Percentiles rank a stretch among this genome's conserved stretches.
Evolutionary conservation across 495 filamentous ascomycete species (phyloP).

Genomic region (Bathelium albidoporum): DNA sequence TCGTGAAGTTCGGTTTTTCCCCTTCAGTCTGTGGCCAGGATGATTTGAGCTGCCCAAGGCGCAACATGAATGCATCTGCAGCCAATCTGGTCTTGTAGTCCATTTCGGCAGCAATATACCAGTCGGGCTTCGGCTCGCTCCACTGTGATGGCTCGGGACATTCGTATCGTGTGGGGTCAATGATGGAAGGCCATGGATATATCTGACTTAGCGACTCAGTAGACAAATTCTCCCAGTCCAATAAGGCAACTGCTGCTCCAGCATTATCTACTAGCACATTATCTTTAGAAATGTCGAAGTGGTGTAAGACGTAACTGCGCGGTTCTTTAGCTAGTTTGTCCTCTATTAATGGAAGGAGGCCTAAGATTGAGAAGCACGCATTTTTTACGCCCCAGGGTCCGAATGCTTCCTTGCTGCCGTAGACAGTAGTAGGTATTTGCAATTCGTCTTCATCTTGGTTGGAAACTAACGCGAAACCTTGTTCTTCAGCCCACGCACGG

Average conservation of each 20-base stretch:
- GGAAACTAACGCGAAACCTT: background rate
- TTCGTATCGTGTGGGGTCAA: background rate
- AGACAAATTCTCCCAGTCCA: background rate
- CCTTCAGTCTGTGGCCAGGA: background rate
- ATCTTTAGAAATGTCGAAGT: background rate
- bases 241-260: background rate
- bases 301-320: slow-evolving; percentile 3
- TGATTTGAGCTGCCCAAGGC: background rate
- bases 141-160: background rate
- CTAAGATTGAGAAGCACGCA: background rate
- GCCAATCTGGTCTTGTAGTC: background rate
- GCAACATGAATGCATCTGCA: background rate
- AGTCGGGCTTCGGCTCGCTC: background rate
- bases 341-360: background rate
- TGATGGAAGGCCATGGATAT: background rate
- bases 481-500: background rate
- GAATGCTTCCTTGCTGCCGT: background rate
- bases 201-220: background rate
- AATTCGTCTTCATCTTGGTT: slow-evolving; percentile 3
- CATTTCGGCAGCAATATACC: background rate
- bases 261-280: slow-evolving; percentile 2
- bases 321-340: background rate
- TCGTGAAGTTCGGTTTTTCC: background rate
- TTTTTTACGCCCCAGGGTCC: background rate
- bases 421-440: background rate